Evolutionary conservation across 2,329 filamentous ascomycete species (phyloP), one percentile per base, ranked within the genome.

Genomic region (Blastomyces parvus): DNA sequence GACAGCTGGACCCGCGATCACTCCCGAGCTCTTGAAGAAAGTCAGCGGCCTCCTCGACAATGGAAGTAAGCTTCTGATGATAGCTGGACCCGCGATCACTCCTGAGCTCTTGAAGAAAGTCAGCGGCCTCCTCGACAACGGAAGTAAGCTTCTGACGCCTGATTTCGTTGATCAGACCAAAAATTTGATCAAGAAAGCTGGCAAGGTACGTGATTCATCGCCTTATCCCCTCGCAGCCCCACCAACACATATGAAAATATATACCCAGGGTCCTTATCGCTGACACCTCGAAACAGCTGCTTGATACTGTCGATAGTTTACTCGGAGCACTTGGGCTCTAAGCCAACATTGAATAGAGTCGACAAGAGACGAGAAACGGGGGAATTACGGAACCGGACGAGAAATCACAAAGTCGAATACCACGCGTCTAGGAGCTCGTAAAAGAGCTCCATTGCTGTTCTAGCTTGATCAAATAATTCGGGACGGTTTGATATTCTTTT

Each of bases 161-260:
- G 38, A 59, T 40, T 59, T 59, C 56, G 38, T 56, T 11, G 30
- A 56, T 38, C 30, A 22, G 53, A 38, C 30, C 56, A 59, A 44
- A 9, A 59, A 59, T 42, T 44, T 59, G 56, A 59, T 59, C 40
- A 30, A 27, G 33, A 59, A 59, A 38, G 56, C 36, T n/a, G 11
- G 56, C 13, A 59, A 59, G 25, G 56, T 59, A 42, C 6, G 56
- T 30, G n/a, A 3, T 19, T 25, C 17, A 30, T 33, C n/a, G 40
- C 25, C 7, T 11, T 42, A 22, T 48, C 46, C n/a, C n/a, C 7
- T 48, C 8, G 3, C 46, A 48, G 22, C 9, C 9, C 46, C 22
- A 25, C 22, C 46, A n/a, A 48, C 46, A 25, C 46, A 25, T 48
- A 25, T 48, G 11, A 25, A 52, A 1, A 30, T 27, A 8, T 7